Percentiles rank a stretch among this genome's conserved stretches.
Evolutionary conservation across 306 rosid genomes (phyloP).

Genomic region (Ormosia emarginata): DNA sequence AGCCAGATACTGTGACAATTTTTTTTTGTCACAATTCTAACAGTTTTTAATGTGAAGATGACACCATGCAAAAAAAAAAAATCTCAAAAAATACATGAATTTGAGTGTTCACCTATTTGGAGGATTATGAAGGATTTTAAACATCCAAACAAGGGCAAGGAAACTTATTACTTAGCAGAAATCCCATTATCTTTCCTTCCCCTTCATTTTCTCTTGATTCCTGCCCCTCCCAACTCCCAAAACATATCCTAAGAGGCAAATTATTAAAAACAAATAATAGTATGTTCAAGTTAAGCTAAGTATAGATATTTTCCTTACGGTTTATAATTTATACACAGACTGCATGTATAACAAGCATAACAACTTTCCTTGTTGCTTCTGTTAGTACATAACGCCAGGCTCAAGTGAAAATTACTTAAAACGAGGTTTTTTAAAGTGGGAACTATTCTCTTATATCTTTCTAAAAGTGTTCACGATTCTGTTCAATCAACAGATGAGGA

Average conservation of each 20-base stretch:
- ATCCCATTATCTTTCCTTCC: neutral
- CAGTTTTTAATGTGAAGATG: neutral
- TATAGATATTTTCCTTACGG: neutral
- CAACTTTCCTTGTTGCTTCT: neutral
- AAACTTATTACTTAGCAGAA: neutral
- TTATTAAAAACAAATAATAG: neutral
- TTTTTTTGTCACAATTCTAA: neutral
- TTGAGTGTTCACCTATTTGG: neutral
- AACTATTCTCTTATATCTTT: neutral
- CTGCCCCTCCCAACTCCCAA: neutral
- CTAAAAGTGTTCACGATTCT: neutral
- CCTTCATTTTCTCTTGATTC: neutral
- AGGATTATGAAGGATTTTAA: neutral
- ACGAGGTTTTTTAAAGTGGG: neutral
- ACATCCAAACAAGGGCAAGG: neutral
- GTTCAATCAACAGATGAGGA: slow-evolving; percentile 25
- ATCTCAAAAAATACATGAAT: neutral
- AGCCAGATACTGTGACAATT: neutral
- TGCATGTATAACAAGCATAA: neutral
- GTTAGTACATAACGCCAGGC: neutral
- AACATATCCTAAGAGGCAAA: neutral
- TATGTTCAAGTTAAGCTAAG: neutral
- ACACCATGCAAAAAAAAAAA: neutral
- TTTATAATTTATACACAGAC: neutral
- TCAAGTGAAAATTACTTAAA: neutral